Percentiles rank a stretch among this genome's conserved stretches.
phyloP scores from a whole-genome alignment of 2,329 filamentous ascomycete genomes.

The Corinectria fuckeliana region DNA sequence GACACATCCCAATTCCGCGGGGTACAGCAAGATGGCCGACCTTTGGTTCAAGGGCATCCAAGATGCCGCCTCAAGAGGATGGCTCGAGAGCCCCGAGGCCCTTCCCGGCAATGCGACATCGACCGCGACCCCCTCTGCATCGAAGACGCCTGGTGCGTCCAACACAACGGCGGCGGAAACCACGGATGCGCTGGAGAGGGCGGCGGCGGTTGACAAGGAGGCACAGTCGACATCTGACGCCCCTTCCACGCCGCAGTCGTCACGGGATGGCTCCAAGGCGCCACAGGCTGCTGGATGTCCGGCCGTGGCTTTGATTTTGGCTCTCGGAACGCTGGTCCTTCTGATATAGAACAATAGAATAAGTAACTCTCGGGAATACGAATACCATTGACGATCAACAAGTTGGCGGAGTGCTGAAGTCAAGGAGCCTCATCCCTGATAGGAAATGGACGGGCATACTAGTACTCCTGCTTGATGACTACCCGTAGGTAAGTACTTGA shows the following conservation, averaged over 20 bases:
- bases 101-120: not conserved
- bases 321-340: conserved; percentile 10
- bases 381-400: not conserved
- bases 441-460: too few relatives aligned
- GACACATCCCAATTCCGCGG: conserved; percentile 48
- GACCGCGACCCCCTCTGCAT: not conserved
- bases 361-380: not conserved
- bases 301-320: conserved; percentile 4
- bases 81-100: conserved; percentile 9
- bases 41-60: conserved; percentile 15
- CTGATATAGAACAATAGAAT: conserved; percentile 1
- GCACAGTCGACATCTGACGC: not conserved
- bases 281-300: conserved; percentile 4
- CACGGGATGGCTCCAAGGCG: conserved; percentile 3
- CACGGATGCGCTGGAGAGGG: not conserved
- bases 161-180: not conserved
- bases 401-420: not conserved
- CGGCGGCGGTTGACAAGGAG: not conserved
- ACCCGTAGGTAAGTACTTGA: too few relatives aligned
- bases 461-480: too few relatives aligned
- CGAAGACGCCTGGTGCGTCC: not conserved
- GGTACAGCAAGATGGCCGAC: conserved; percentile 51
- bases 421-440: not conserved
- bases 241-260: not conserved
- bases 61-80: conserved; percentile 11